These are phyloP conservation scores for Alternaria infectoria DNA, from an alignment of 2,329 filamentous ascomycete species.

Conservation along the genomic window DNA sequence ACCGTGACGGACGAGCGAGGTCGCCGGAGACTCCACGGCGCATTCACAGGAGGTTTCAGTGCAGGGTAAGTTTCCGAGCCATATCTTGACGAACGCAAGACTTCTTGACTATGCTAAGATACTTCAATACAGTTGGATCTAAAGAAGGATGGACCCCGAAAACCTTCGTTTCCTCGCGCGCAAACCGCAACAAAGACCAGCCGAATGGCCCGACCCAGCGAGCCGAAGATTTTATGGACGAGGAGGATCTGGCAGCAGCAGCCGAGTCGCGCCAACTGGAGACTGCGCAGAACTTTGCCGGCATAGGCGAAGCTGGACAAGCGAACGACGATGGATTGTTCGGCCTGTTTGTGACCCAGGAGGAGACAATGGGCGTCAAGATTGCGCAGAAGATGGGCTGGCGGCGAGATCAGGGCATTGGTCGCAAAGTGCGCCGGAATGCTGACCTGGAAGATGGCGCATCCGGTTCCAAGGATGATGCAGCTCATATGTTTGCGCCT, in stretches of 20 bases:
- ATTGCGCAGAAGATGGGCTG: constrained; percentile 93
- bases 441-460: constrained; percentile 68
- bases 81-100: constrained; percentile 24
- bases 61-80: constrained; percentile 72
- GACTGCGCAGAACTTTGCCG: constrained; percentile 75
- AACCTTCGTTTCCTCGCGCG: constrained; percentile 88
- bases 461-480: constrained; percentile 49
- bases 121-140: constrained; percentile 97
- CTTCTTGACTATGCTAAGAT: constrained; percentile 63
- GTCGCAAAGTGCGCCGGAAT: constrained; percentile 79
- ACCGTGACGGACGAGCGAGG: constrained; percentile 93
- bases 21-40: constrained; percentile 88
- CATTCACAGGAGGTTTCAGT: constrained; percentile 95
- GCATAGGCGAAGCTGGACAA: constrained; percentile 71
- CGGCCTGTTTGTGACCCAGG: constrained; percentile 73
- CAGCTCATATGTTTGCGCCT: constrained; percentile 80
- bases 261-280: constrained; percentile 78
- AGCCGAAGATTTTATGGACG: constrained; percentile 96
- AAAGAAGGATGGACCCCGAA: constrained; percentile 97
- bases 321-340: constrained; percentile 63
- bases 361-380: constrained; percentile 86
- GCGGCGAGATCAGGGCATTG: constrained; percentile 91
- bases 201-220: constrained; percentile 63
- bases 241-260: constrained; percentile 88
- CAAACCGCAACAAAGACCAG: constrained; percentile 74